Percentiles rank a stretch among this genome's conserved stretches.
phyloP scores from a whole-genome alignment of 768 basidiomycete species.

The Tricholoma hemisulphureum region DNA sequence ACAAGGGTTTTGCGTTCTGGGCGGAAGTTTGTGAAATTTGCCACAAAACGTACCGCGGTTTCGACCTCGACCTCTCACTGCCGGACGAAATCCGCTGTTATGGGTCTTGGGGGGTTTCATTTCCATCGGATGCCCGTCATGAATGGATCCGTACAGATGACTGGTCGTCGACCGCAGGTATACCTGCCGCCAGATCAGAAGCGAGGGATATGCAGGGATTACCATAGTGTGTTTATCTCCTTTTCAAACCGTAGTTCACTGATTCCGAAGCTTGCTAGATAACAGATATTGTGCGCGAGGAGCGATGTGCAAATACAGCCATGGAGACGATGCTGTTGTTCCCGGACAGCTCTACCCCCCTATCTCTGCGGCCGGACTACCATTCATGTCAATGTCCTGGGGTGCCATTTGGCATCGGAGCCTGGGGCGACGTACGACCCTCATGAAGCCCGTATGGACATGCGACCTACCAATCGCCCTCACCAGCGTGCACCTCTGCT shows the following conservation, averaged over 20 bases:
- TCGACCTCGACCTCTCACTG: constrained; percentile 33
- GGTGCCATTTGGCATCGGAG: constrained; percentile 54
- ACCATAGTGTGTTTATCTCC: constrained; percentile 68
- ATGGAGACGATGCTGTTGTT: constrained; percentile 84
- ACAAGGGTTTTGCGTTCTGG: constrained; percentile 80
- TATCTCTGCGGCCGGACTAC: constrained; percentile 42
- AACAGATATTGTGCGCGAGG: constrained; percentile 91
- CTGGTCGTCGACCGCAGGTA: constrained; percentile 50
- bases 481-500: constrained; percentile 57
- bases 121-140: constrained; percentile 31
- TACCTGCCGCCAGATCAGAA: constrained; percentile 74
- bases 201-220: constrained; percentile 84
- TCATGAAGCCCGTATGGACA: constrained; percentile 77
- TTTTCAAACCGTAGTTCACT: constrained; percentile 1
- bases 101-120: constrained; percentile 32
- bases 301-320: constrained; percentile 86
- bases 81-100: constrained; percentile 27
- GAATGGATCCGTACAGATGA: constrained; percentile 38
- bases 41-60: constrained; percentile 59
- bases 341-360: constrained; percentile 63
- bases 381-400: constrained; percentile 73
- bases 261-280: constrained; percentile 46
- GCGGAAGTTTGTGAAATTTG: constrained; percentile 64
- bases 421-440: constrained; percentile 67
- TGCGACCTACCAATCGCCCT: constrained; percentile 52